Evolutionary conservation across 2,329 filamentous ascomycete genomes (phyloP).

Genomic region (Trichoderma sp.): DNA sequence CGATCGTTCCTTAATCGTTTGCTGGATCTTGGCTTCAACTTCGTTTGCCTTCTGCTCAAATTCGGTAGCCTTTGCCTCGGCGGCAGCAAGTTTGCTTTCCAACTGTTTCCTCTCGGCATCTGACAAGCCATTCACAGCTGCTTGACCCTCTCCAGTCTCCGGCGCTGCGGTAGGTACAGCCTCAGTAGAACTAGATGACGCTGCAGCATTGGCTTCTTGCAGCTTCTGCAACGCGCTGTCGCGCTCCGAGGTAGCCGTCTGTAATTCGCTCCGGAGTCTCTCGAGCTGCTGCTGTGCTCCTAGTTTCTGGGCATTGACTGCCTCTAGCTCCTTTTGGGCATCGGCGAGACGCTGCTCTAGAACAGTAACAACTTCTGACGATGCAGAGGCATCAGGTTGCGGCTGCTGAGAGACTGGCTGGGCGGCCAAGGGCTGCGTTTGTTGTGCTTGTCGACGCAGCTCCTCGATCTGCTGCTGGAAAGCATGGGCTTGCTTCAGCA

Average conservation of each 20-base stretch:
- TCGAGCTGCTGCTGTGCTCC: slow-evolving; percentile 65
- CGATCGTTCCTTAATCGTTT: slow-evolving; percentile 63
- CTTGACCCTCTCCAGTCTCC: background rate
- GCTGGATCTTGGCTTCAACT: slow-evolving; percentile 62
- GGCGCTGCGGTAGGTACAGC: background rate
- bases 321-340: slow-evolving; percentile 63
- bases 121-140: slow-evolving; percentile 40
- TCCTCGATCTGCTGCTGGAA: slow-evolving; percentile 47
- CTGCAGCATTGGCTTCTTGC: slow-evolving; percentile 33
- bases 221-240: slow-evolving; percentile 56
- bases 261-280: slow-evolving; percentile 58
- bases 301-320: slow-evolving; percentile 67
- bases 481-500: slow-evolving; percentile 46
- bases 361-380: slow-evolving; percentile 49
- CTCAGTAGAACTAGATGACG: slow-evolving; percentile 3
- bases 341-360: slow-evolving; percentile 53
- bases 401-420: slow-evolving; percentile 28
- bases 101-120: slow-evolving; percentile 62
- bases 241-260: slow-evolving; percentile 62
- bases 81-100: slow-evolving; percentile 61
- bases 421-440: too few species aligned
- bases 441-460: too few species aligned
- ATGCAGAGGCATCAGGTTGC: slow-evolving; percentile 41
- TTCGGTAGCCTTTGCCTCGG: slow-evolving; percentile 64
- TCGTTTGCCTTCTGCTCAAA: slow-evolving; percentile 64